Percentiles rank a stretch among this genome's conserved stretches.
These are phyloP conservation scores for Debaryomyces prosopidis DNA, from an alignment of 805 yeast species.

Conservation along the genomic window DNA sequence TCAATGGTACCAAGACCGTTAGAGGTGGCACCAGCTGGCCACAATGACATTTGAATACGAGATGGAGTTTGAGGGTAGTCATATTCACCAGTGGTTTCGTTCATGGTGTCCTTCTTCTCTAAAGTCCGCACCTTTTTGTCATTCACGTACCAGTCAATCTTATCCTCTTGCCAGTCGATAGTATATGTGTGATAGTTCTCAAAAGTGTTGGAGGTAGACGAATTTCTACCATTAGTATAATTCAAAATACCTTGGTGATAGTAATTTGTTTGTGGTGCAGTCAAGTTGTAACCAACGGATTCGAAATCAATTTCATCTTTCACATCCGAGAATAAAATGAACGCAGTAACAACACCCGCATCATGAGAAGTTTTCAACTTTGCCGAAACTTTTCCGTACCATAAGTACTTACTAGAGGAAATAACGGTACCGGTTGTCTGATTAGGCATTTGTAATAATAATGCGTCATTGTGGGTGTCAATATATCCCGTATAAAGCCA, in stretches of 20 bases:
- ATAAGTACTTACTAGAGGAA: conserved; percentile 74
- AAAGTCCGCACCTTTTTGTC: conserved; percentile 68
- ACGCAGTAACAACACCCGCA: conserved; percentile 81
- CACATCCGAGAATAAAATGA: conserved; percentile 77
- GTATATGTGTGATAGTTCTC: conserved; percentile 72
- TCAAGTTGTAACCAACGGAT: conserved; percentile 74
- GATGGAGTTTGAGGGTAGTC: conserved; percentile 75
- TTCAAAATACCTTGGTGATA: conserved; percentile 74
- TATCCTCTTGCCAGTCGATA: conserved; percentile 80
- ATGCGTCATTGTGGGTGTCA: conserved; percentile 49
- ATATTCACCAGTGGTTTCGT: conserved; percentile 58
- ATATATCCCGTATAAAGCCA: conserved; percentile 73
- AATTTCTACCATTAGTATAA: conserved; percentile 57
- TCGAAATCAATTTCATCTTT: conserved; percentile 92
- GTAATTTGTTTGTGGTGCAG: conserved; percentile 72
- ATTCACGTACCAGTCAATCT: conserved; percentile 70
- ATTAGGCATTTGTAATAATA: conserved; percentile 76
- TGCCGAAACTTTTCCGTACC: conserved; percentile 84
- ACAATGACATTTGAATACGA: conserved; percentile 67
- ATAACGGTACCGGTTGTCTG: conserved; percentile 74
- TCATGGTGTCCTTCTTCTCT: conserved; percentile 57
- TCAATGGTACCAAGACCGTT: conserved; percentile 64
- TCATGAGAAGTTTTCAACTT: conserved; percentile 71
- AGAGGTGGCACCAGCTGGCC: conserved; percentile 71
- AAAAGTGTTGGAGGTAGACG: conserved; percentile 53